Evolutionary conservation across 1,284 basidiomycete species (phyloP).

Genomic region (Peniophora sp.): DNA sequence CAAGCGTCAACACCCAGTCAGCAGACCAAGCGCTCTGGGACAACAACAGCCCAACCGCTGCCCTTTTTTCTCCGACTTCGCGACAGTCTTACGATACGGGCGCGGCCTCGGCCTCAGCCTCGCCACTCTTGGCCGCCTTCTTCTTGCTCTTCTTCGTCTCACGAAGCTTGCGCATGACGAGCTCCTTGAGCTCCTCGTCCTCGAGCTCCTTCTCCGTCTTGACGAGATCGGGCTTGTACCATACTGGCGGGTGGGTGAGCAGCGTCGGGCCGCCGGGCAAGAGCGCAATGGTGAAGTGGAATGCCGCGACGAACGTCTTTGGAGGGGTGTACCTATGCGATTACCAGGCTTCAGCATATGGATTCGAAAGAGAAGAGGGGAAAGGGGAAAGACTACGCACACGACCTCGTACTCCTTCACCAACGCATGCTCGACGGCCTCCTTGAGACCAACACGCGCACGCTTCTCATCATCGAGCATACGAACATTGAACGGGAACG

Average conservation of each 20-base stretch:
- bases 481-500: conserved; percentile 97
- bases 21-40: too few relatives aligned
- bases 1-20: too few relatives aligned
- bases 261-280: conserved; percentile 79
- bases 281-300: conserved; percentile 94
- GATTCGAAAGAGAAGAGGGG: neutral
- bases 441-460: conserved; percentile 90
- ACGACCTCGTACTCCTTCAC: conserved; percentile 88
- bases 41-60: too few relatives aligned
- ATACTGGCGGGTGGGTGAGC: conserved; percentile 80
- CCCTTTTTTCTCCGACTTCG: too few relatives aligned
- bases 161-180: conserved; percentile 74
- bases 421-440: conserved; percentile 89
- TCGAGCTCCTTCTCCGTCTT: conserved; percentile 86
- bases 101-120: conserved; percentile 17
- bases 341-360: neutral
- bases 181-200: conserved; percentile 77
- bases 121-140: conserved; percentile 62
- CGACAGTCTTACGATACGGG: too few relatives aligned
- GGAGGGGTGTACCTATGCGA: conserved; percentile 66
- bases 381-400: conserved; percentile 35
- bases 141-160: conserved; percentile 92
- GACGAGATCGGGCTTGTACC: conserved; percentile 89
- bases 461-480: conserved; percentile 93
- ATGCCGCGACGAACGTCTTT: conserved; percentile 80